Evolutionary conservation across 2,329 filamentous ascomycete species (phyloP).

Genomic region (Cercospora sojina): DNA sequence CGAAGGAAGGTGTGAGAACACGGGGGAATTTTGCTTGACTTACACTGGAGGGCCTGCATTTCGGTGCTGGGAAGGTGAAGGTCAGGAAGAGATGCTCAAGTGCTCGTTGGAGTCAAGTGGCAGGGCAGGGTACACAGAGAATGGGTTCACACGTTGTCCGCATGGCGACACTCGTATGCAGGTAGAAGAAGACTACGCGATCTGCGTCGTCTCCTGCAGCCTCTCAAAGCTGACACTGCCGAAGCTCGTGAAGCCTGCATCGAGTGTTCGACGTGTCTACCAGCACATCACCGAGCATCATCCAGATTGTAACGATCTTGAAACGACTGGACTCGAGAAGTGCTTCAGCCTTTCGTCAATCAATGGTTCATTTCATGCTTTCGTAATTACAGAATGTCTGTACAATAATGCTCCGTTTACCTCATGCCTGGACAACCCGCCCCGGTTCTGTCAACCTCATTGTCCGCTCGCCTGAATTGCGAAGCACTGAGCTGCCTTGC

Average conservation of each 20-base stretch:
- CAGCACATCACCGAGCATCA: not conserved
- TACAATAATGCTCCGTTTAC: not conserved
- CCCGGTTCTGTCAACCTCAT: not conserved
- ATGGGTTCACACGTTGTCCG: not conserved
- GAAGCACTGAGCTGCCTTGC: not conserved
- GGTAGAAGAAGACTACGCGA: not conserved
- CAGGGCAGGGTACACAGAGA: not conserved
- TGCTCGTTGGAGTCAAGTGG: not conserved
- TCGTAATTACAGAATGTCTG: not conserved
- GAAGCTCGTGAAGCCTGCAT: not conserved
- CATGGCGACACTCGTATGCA: not conserved
- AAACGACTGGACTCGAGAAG: not conserved
- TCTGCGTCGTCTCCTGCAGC: not conserved
- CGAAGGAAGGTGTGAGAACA: not conserved
- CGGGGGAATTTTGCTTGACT: not conserved
- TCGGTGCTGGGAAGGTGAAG: not conserved
- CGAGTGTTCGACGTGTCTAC: not conserved
- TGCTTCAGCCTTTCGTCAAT: not conserved
- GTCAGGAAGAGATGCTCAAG: not conserved
- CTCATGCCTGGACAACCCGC: not conserved
- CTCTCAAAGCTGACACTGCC: not conserved
- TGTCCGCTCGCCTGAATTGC: not conserved
- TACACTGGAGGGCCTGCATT: not conserved
- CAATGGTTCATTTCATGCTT: not conserved
- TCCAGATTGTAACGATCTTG: not conserved